A percentile compares a stretch with the other conserved stretches of the same genome.
These are phyloP conservation scores for Russula sp. DNA, from an alignment of 768 basidiomycete species.

Conservation along the genomic window DNA sequence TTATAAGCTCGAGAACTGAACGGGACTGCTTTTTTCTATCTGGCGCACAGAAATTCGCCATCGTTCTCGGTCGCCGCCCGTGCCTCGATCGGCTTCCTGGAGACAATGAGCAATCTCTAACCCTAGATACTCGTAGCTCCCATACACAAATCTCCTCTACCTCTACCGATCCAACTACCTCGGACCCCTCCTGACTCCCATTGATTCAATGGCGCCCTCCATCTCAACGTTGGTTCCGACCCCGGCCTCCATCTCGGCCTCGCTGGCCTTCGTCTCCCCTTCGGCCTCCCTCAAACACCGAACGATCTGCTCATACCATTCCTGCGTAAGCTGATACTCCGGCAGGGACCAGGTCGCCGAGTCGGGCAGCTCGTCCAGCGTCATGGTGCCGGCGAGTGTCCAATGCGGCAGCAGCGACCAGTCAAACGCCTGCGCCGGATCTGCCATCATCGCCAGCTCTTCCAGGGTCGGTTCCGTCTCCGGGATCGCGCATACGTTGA, in stretches of 20 bases:
- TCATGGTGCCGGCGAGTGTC: not conserved
- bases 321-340: constrained; percentile 17
- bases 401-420: not conserved
- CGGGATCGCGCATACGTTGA: not conserved
- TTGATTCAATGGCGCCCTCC: not conserved
- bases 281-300: not conserved
- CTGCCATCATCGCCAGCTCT: not conserved
- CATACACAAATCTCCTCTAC: not conserved
- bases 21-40: too few species aligned
- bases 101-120: too few species aligned
- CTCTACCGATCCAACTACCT: not conserved
- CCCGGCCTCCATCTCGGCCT: not conserved
- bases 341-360: not conserved
- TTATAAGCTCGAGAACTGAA: not conserved
- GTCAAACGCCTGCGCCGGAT: not conserved
- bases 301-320: constrained; percentile 8
- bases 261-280: not conserved
- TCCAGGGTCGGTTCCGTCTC: not conserved
- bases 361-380: constrained; percentile 14
- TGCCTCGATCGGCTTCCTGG: too few species aligned
- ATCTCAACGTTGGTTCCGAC: not conserved
- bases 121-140: too few species aligned
- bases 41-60: too few species aligned
- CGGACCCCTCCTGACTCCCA: not conserved
- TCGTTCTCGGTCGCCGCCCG: too few species aligned